These are phyloP conservation scores for Claviceps sp. DNA, from an alignment of 2,329 filamentous ascomycete genomes.

Conservation along the genomic window DNA sequence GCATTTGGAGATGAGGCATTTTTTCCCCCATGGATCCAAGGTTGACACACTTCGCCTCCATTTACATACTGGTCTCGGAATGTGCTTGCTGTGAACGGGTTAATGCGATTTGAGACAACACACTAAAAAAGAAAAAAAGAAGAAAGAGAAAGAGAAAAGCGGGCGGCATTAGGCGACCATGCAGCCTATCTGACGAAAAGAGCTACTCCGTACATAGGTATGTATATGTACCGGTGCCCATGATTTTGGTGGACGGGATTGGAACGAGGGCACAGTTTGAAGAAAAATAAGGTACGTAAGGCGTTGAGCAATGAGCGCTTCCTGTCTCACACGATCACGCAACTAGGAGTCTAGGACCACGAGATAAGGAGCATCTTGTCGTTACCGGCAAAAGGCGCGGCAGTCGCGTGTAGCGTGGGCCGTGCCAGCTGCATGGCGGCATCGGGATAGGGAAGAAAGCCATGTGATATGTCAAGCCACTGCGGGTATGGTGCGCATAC, in stretches of 20 bases:
- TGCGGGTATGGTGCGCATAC: constrained; percentile 3
- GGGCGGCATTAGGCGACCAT: background rate
- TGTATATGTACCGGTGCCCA: background rate
- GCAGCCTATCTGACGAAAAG: background rate
- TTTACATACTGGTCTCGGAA: background rate
- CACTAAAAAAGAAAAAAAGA: no score
- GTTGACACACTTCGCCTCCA: background rate
- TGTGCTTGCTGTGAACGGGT: background rate
- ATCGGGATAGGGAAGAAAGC: background rate
- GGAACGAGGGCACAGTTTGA: background rate
- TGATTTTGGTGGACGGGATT: background rate
- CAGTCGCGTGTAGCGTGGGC: background rate
- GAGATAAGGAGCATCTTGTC: background rate
- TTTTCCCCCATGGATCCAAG: background rate
- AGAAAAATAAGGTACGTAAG: background rate
- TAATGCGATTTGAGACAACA: background rate
- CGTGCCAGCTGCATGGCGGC: background rate
- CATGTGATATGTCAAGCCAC: background rate
- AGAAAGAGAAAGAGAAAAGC: background rate
- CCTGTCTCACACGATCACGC: background rate
- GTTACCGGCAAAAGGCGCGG: background rate
- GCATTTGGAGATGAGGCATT: background rate
- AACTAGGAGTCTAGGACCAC: background rate
- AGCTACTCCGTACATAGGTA: background rate
- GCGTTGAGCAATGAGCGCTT: no score